Percentiles rank a stretch among this genome's conserved stretches.
These are phyloP conservation scores for Saccharum hybrid DNA, from an alignment of 202 grass and related monocot species.

Conservation along the genomic window DNA sequence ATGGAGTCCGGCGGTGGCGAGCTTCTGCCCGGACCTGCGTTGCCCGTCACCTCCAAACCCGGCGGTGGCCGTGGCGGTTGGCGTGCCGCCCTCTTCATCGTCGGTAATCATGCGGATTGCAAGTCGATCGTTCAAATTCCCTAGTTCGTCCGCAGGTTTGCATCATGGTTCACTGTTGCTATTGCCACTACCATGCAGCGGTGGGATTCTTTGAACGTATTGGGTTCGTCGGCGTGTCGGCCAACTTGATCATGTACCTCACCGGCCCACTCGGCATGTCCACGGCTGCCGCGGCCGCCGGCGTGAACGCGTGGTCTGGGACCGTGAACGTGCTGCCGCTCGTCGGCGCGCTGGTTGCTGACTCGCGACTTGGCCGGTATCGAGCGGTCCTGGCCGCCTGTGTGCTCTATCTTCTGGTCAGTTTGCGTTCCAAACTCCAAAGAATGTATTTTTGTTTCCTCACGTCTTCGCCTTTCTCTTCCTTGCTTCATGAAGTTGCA, in stretches of 20 bases:
- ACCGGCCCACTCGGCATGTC: conserved; percentile 64
- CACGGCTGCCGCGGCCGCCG: conserved; percentile 53
- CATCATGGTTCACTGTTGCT: neutral
- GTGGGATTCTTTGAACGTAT: conserved; percentile 62
- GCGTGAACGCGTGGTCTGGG: conserved; percentile 65
- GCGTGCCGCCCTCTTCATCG: conserved; percentile 34
- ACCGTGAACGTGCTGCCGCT: conserved; percentile 56
- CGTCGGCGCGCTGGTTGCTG: conserved; percentile 65
- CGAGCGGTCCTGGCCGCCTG: conserved; percentile 48
- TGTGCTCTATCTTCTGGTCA: conserved; percentile 61
- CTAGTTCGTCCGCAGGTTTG: neutral
- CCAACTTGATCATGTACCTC: conserved; percentile 81
- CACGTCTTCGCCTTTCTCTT: neutral
- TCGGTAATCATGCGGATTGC: conserved; percentile 44
- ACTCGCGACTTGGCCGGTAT: conserved; percentile 65
- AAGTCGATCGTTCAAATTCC: neutral
- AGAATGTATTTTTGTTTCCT: neutral
- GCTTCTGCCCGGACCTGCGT: conserved; percentile 23
- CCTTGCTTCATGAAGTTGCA: neutral
- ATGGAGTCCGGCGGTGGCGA: conserved; percentile 49
- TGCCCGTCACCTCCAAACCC: too few species aligned
- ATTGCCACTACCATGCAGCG: conserved; percentile 13
- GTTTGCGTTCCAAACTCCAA: neutral
- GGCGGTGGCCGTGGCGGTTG: conserved; percentile 31
- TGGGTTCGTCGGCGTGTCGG: conserved; percentile 58